Base-by-base conservation (phyloP, 192 early-diverging fungal genomes). In the Podila minutissima region DNA sequence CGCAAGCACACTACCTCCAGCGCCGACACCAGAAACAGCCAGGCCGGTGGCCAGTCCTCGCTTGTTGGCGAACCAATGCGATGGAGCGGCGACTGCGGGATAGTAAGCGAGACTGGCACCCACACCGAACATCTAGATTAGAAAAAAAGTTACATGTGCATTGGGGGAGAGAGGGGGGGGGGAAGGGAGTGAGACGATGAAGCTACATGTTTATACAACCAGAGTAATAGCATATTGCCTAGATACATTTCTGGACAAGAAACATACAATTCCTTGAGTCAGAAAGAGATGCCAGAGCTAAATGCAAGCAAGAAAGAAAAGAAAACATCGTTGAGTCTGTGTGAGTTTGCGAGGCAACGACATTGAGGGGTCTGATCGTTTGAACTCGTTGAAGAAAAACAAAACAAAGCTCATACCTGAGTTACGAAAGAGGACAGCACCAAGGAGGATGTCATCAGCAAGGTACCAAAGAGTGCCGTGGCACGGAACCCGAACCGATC, bases 251-350 rank as follows among this genome's bases (percentile, higher is more conserved):
- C 53, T 20, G 10, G 6, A 55, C 24, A 17, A 55, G 9, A 6
- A 55, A 55, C 53, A 2, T 55, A 55, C 53, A 15, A 94, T 61
- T 6, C 92, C 93, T 71, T 95, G 94, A 2, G 93, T 92, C 53
- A 94, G 66, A 57, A 93, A 88, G 2, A 95, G 76, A 53, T 95
- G 92, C 93, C 93, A 94, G 0, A 81, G 66, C 77, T 81, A 48
- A 15, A 48, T 46, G 2, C 10, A 7, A 38, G 28, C 33, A 29
- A 49, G 32, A 1, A 20, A 15, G 11, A 12, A 35, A 6, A 41
- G 19, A 35, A 46, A 26, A 64, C 4, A 33, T 10, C 2, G 4
- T 46, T 46, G 41, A 46, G 41, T 46, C 41, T 29, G 59, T 61
- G 59, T 17, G 19, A 33, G 10, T 20, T 17, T 33, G 5, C 19